Conservation (phyloP, 2,329 filamentous ascomycete species). For the Fonsecaea nubica region DNA sequence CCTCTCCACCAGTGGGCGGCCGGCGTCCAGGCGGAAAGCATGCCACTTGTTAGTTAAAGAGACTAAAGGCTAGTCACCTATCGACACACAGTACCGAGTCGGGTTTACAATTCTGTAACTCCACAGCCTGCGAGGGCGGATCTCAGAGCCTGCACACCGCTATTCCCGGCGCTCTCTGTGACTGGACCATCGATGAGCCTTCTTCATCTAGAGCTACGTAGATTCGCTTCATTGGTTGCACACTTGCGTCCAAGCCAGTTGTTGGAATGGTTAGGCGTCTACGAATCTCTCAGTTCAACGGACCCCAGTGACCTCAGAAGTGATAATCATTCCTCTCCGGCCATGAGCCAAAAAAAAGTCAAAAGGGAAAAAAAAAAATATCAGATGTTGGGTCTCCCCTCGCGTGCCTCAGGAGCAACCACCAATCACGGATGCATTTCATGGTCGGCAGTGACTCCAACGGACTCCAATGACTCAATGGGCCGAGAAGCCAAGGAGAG, state of each 20-base stretch:
- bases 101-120: constrained; percentile 7
- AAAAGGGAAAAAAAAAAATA: not conserved
- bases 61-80: constrained; percentile 1
- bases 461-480: constrained; percentile 7
- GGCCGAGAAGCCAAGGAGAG: not conserved
- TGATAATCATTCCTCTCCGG: not conserved
- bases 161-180: constrained; percentile 17
- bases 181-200: constrained; percentile 1
- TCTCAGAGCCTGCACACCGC: constrained; percentile 22
- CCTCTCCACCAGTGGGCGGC: constrained; percentile 10
- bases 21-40: constrained; percentile 9
- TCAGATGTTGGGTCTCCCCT: constrained; percentile 12
- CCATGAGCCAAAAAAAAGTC: constrained; percentile 4
- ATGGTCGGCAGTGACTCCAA: not conserved
- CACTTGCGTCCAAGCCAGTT: constrained; percentile 1
- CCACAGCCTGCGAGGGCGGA: constrained; percentile 7
- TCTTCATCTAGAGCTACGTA: constrained; percentile 11
- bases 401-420: constrained; percentile 9
- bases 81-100: not conserved
- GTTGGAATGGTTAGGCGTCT: not conserved
- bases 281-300: not conserved
- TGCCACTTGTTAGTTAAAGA: not conserved
- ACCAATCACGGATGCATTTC: not conserved
- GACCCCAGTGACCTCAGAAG: not conserved
- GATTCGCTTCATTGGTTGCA: constrained; percentile 15